Base-by-base conservation (phyloP, 192 early-diverging fungal species). In the Obelidium mucronatum region DNA sequence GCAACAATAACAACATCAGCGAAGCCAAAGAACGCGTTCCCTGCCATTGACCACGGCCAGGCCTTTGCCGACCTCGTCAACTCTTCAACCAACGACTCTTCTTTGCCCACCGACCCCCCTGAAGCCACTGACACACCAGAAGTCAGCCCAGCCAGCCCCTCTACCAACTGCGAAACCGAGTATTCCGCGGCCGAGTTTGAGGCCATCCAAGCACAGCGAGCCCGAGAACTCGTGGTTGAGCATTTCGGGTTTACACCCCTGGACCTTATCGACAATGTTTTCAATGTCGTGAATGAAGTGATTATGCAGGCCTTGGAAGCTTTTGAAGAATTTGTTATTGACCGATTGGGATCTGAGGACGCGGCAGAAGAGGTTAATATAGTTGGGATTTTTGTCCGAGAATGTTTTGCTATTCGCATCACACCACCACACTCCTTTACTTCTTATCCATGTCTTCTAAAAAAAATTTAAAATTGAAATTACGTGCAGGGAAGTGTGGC, bases 241-340 rank as follows among this genome's bases (percentile, higher is more conserved):
- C 92, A 93, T 75, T 90, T 95, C 82, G 93, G 93, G 28, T 95
- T 93, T 73, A 79, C 88, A 17, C 93, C 93, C 1, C 78, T 93
- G n/a, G 85, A 90, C 11, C 92, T 93, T 68, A 87, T 96, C 51
- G 93, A 95, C 84, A 92, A 94, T 60, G 85, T 93, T 33, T 88
- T 94, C 80, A 91, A 94, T 73, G 83, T 90, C 2, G 88, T 92
- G 54, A 94, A 94, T 78, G 88, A 90, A 48, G 81, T 91, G 48
- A 80, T 94, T 15, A 93, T 93, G 66, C 83, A 90, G 36, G 91
- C 91, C 0, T 90, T 92, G 0, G 84, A 86, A 56, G 88, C 86
- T 22, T 83, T 94, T 40, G 86, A 92, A 78, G 84, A 86, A 53
- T 93, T 88, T 83, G 82, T 94, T 13, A 86, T 92, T 58, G 82